Evolutionary conservation across 176 grass and related monocot species (phyloP), one percentile per base, ranked within the genome.

Genomic region (Lolium rigidum): DNA sequence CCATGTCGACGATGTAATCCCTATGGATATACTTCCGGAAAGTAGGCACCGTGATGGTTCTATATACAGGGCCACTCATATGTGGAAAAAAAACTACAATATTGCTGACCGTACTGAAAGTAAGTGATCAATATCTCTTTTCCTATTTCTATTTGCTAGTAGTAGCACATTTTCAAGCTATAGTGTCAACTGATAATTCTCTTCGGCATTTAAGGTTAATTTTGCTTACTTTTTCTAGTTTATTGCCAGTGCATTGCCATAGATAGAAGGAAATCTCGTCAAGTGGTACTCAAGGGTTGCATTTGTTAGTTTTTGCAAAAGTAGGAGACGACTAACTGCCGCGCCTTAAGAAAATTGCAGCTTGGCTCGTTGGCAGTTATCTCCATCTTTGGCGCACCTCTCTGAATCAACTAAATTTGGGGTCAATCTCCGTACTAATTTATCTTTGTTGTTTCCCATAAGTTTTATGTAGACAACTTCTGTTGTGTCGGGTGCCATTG

Each of bases 31-130:
- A 3, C 35, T 83, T 74, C 55, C 52, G 18, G 24, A 62, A 61
- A 74, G 54, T 38, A 74, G 82, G 15, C 82, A 83, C 55, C 54
- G 82, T 74, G 82, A 83, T 62, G 82, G 82, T 62, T 47, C 41
- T n/a, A 31, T 62, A 48, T 84, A 74, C 56, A 75, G 24, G 55
- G 21, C 3, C 39, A 62, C 10, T 2, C 3, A 48, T 6, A 1
- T 41, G 39, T 84, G 69, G 70, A 61, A 62, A 62, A 74, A 2
- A 15, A 21, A 75, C 6, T 84, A 48, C 8, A 17, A 6, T 31
- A 50, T 75, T 59, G 43, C 0, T 6, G 82, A 84, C 70, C 41
- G 82, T 44, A 49, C 11, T 3, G 82, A 84, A 70, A 84, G 81
- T 83, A 84, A 74, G 82, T 74, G 16, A n/a, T 58, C 49, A 31